phyloP scores from a whole-genome alignment of 2,329 filamentous ascomycete genomes.

The Alternaria atra region DNA sequence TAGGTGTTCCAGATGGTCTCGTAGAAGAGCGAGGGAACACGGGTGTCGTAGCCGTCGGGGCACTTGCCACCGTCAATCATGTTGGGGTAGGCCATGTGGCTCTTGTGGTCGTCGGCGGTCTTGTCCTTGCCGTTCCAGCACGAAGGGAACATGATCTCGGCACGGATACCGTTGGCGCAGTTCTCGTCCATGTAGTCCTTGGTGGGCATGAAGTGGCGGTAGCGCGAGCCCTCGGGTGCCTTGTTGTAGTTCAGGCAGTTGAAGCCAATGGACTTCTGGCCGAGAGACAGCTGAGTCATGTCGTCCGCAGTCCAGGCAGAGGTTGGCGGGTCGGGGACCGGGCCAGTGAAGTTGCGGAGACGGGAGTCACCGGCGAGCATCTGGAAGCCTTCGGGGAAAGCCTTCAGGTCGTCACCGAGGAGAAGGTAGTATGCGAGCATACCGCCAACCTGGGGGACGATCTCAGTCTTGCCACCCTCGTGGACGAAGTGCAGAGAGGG shows the following conservation, averaged over 20 bases:
- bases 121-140: conserved; percentile 74
- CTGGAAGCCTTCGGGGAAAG: conserved; percentile 76
- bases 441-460: conserved; percentile 67
- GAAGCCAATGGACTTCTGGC: conserved; percentile 87
- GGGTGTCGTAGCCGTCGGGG: conserved; percentile 62
- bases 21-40: conserved; percentile 67
- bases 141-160: conserved; percentile 77
- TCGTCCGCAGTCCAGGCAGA: conserved; percentile 72
- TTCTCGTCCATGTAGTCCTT: conserved; percentile 82
- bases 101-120: conserved; percentile 67
- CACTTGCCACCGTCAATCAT: conserved; percentile 64
- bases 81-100: conserved; percentile 71
- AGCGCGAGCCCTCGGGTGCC: conserved; percentile 74
- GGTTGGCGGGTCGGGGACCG: conserved; percentile 73
- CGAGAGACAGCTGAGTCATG: conserved; percentile 74
- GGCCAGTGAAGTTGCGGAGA: conserved; percentile 62
- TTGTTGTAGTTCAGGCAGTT: conserved; percentile 88
- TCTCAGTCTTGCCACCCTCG: conserved; percentile 69
- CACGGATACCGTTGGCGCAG: conserved; percentile 80
- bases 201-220: conserved; percentile 81
- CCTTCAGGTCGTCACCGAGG: conserved; percentile 71
- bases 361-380: conserved; percentile 74
- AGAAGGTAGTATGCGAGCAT: conserved; percentile 78
- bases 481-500: conserved; percentile 75
- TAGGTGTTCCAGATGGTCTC: conserved; percentile 66